Base-by-base conservation (phyloP, 176 grass and related monocot species). In the Cenchrus purpureus region DNA sequence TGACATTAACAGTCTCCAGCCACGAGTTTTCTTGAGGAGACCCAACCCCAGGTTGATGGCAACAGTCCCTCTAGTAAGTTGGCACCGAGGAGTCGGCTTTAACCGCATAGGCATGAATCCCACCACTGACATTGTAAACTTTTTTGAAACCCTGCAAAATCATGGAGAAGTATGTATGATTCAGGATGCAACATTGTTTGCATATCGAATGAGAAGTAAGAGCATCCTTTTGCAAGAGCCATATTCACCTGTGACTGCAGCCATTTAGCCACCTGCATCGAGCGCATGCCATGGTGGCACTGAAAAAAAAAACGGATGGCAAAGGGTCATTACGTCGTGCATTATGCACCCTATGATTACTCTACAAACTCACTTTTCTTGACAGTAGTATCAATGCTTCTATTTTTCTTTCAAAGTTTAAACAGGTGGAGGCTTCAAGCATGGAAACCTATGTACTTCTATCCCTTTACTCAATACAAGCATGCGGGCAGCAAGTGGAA, bases 211-310 rank as follows among this genome's bases (percentile, higher is more conserved):
- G 9, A 22, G 16, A 1, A 25, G 46, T 16, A 78, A 3, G 7
- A 31, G 16, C 55, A 60, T 19, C 42, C 2, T 43, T 59, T 52
- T 50, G 13, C 37, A 63, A 53, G 32, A 54, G 63, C 52, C 12
- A 32, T 25, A 68, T 19, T 74, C 88, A 96, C 97, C 93, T 98
- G 97, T 45, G 97, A 91, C 46, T 98, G 97, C 91, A 98, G 77
- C 93, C 97, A 98, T 80, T 96, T 95, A 5, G 91, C 93, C 19
- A 98, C 93, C 80, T 98, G 97, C 81, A 98, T 91, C 20, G 97
- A 98, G 32, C 97, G 90, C 83, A 98, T 83, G 19, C 93, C 93
- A 80, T 94, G 93, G 81, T 98, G 93, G 49, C 97, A 98, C 97
- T 98, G 90, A 14, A 72, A 83, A 76, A 82, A 50, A 22, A 4